A percentile compares a stretch with the other conserved stretches of the same genome.
These are phyloP conservation scores for Hansenula sp. DNA, from an alignment of 1,139 yeast genomes.

Conservation along the genomic window DNA sequence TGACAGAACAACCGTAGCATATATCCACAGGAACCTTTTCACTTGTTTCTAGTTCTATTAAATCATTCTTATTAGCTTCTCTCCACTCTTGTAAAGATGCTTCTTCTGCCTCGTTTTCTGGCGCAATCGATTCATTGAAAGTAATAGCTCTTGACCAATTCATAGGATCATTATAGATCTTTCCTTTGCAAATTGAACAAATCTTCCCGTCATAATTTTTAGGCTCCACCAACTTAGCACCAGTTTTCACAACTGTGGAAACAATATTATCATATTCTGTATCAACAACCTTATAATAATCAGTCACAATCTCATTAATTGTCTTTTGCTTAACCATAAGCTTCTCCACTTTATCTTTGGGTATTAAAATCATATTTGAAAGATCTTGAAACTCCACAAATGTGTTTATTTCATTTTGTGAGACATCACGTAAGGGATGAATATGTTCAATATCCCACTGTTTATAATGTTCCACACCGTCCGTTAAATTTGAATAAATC, in stretches of 20 bases:
- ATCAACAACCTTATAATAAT: conserved; percentile 72
- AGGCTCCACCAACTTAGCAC: conserved; percentile 69
- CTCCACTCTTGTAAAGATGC: conserved; percentile 33
- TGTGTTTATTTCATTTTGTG: conserved; percentile 59
- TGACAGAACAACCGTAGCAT: conserved; percentile 79
- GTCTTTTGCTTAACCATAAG: conserved; percentile 47
- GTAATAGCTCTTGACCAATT: conserved; percentile 75
- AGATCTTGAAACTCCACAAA: conserved; percentile 35
- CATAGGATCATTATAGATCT: conserved; percentile 52
- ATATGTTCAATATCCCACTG: conserved; percentile 36
- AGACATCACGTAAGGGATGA: conserved; percentile 74
- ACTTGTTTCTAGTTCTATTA: conserved; percentile 7
- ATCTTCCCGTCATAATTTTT: conserved; percentile 13
- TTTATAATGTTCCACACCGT: conserved; percentile 32
- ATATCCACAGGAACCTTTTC: conserved; percentile 29
- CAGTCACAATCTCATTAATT: conserved; percentile 70
- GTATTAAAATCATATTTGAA: conserved; percentile 5
- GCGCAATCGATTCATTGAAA: conserved; percentile 52
- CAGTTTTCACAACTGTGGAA: conserved; percentile 89
- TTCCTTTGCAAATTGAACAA: conserved; percentile 52
- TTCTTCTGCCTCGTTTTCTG: conserved; percentile 44
- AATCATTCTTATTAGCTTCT: conserved; percentile 10
- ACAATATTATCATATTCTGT: conserved; percentile 86
- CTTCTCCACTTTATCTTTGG: conserved; percentile 10
- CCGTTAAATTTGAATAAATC: conserved; percentile 50